Conservation (phyloP, 805 yeast species). For the Candida tammaniensis region DNA sequence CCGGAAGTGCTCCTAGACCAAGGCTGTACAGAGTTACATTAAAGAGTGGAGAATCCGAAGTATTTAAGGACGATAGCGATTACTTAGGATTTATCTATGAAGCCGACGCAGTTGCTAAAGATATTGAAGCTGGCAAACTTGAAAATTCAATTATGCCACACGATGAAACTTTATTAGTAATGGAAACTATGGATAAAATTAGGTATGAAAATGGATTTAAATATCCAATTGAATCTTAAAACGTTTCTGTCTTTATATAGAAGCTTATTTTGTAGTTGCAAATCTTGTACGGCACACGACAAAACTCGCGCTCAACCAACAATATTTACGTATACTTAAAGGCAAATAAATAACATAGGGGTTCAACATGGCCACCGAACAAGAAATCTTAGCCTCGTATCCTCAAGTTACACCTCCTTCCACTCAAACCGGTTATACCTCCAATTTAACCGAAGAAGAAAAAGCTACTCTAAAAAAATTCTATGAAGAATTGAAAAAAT, state of each 20-base stretch:
- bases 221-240: constrained; percentile 37
- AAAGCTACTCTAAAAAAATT: constrained; percentile 55
- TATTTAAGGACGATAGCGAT: constrained; percentile 31
- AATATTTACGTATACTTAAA: no score
- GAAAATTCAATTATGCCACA: constrained; percentile 38
- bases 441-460: constrained; percentile 70
- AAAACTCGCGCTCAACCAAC: no score
- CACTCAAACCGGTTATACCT: constrained; percentile 77
- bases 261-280: no score
- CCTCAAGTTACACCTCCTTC: constrained; percentile 68
- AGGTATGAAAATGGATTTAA: constrained; percentile 43
- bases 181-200: constrained; percentile 47
- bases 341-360: no score
- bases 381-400: constrained; percentile 49
- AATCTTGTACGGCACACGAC: no score
- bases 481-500: constrained; percentile 54
- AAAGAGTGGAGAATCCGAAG: constrained; percentile 23
- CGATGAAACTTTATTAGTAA: constrained; percentile 45
- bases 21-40: constrained; percentile 31
- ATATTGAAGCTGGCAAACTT: constrained; percentile 36
- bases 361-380: constrained; percentile 20
- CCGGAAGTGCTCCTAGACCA: constrained; percentile 30
- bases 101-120: constrained; percentile 52
- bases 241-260: no score
- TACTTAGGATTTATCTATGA: constrained; percentile 54